phyloP scores from a whole-genome alignment of 2,329 filamentous ascomycete species.

The Cladosporium sp. region DNA sequence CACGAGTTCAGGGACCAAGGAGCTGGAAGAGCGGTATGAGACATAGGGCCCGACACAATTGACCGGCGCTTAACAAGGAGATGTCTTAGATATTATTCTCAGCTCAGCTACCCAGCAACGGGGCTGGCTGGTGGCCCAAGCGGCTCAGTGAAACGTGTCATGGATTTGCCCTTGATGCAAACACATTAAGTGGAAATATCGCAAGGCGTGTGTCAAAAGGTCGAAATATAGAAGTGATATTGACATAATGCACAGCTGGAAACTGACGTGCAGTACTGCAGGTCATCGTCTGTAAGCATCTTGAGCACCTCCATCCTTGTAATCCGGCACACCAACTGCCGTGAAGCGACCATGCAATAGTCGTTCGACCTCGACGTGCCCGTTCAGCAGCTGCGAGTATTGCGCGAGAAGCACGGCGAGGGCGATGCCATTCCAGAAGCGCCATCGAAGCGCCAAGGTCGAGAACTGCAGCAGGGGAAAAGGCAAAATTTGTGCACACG shows the following conservation, averaged over 20 bases:
- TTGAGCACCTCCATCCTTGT: background rate
- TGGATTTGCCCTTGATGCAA: background rate
- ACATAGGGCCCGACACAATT: background rate
- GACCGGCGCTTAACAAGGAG: background rate
- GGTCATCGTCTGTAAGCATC: background rate
- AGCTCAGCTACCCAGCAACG: background rate
- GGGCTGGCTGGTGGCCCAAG: background rate
- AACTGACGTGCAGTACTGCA: background rate
- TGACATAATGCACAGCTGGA: background rate
- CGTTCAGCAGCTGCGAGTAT: background rate
- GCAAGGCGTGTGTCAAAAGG: background rate
- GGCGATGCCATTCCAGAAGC: constrained; percentile 1
- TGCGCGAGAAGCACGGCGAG: background rate
- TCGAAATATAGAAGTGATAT: background rate
- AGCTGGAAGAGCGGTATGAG: background rate
- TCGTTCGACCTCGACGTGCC: background rate
- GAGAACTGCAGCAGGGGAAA: background rate
- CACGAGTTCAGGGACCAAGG: background rate
- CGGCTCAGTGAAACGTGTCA: background rate
- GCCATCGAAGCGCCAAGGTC: background rate
- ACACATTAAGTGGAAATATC: background rate
- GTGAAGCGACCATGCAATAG: background rate
- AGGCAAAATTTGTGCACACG: background rate
- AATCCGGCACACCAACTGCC: background rate
- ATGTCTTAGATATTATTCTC: background rate